Conservation (phyloP, 2,329 filamentous ascomycete genomes). For the Coleophoma crateriformis region DNA sequence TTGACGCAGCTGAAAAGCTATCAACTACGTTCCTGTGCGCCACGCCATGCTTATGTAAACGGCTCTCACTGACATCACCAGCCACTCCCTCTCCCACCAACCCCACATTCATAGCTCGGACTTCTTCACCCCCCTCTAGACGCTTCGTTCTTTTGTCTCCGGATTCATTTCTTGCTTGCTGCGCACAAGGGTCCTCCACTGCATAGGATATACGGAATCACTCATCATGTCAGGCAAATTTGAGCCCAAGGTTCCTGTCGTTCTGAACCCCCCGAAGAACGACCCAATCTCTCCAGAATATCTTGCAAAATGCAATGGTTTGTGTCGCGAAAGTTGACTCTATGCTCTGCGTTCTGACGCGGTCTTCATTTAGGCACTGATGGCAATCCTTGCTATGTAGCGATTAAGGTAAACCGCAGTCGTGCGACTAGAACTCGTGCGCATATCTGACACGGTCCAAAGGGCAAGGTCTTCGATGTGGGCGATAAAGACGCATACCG, state of each 20-base stretch:
- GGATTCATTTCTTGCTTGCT: no score
- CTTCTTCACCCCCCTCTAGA: no score
- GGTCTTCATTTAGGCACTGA: conserved; percentile 48
- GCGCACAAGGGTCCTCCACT: neutral
- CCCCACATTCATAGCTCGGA: no score
- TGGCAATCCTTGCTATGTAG: conserved; percentile 60
- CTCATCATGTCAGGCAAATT: conserved; percentile 58
- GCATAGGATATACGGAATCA: neutral
- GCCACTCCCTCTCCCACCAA: no score
- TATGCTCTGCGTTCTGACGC: neutral
- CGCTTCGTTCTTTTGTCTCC: no score
- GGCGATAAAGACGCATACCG: conserved; percentile 83
- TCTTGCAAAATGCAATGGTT: conserved; percentile 79
- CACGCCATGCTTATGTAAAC: no score
- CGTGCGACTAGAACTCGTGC: neutral
- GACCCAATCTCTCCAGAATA: conserved; percentile 79
- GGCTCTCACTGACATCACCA: no score
- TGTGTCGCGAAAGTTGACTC: conserved; percentile 22
- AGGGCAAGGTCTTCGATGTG: conserved; percentile 95
- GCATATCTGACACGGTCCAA: conserved; percentile 4
- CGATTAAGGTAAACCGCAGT: conserved; percentile 52
- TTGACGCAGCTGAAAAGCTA: no score
- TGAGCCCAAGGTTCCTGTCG: conserved; percentile 70
- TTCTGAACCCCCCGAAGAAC: conserved; percentile 78
- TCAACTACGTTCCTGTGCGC: no score